Conservation (phyloP, 495 filamentous ascomycete species). For the Trichocladium antarcticum region DNA sequence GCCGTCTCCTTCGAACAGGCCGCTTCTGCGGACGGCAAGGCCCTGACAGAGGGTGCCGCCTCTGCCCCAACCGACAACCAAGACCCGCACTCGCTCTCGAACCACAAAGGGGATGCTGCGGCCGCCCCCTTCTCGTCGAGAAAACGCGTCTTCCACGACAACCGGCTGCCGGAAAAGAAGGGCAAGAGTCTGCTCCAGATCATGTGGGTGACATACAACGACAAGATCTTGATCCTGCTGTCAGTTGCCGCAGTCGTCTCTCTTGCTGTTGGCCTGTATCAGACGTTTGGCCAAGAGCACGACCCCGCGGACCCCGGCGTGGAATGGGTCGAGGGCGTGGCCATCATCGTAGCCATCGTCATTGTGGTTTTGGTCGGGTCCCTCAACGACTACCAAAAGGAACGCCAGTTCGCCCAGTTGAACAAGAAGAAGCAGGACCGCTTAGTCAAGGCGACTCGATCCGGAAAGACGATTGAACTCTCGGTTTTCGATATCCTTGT, state of each 20-base stretch:
- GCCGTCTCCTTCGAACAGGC: conserved; percentile 52
- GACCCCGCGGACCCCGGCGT: conserved; percentile 38
- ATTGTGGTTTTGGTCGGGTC: conserved; percentile 68
- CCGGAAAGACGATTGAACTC: conserved; percentile 59
- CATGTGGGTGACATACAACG: conserved; percentile 80
- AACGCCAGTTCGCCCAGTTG: conserved; percentile 66
- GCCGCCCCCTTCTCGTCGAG: conserved; percentile 47
- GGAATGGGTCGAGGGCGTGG: conserved; percentile 73
- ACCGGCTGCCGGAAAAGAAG: conserved; percentile 62
- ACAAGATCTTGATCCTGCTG: conserved; percentile 69
- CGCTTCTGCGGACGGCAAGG: conserved; percentile 26
- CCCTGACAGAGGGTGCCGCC: conserved; percentile 21
- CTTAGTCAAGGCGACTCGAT: conserved; percentile 63
- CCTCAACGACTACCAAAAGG: conserved; percentile 69
- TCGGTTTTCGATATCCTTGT: conserved; percentile 62
- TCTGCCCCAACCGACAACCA: conserved; percentile 8
- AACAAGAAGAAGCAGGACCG: conserved; percentile 76
- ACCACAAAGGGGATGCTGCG: conserved; percentile 11
- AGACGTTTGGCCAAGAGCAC: conserved; percentile 41
- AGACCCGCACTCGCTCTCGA: conserved; percentile 1
- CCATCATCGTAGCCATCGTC: conserved; percentile 63
- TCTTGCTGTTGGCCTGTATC: conserved; percentile 61
- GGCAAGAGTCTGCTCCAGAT: conserved; percentile 59
- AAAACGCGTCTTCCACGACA: conserved; percentile 59
- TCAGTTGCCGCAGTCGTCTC: conserved; percentile 64